Evolutionary conservation across 1,139 yeast species (phyloP).

Genomic region (Taphrina pruni): DNA sequence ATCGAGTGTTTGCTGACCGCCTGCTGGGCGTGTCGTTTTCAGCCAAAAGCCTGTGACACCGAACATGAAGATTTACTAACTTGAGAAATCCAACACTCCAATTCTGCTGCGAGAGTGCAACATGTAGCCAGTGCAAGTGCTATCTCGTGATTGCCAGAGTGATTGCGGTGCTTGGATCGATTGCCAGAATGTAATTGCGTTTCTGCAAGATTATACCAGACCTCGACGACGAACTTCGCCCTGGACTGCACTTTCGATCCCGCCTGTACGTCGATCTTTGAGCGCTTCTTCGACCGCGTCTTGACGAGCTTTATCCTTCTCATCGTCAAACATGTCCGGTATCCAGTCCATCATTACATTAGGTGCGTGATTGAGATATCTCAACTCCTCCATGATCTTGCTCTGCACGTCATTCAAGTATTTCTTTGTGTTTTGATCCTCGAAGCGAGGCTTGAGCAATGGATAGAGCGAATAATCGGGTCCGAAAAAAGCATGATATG

Average conservation of each 20-base stretch:
- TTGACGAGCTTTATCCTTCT: conserved; percentile 58
- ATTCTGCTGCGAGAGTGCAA: too few species aligned
- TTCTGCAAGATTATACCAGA: conserved; percentile 15
- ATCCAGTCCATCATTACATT: conserved; percentile 89
- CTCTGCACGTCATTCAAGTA: conserved; percentile 80
- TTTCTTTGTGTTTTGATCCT: conserved; percentile 83
- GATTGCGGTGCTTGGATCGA: too few species aligned
- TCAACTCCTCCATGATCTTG: conserved; percentile 78
- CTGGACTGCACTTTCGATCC: conserved; percentile 10
- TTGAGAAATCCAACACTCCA: too few species aligned
- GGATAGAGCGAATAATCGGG: conserved; percentile 94
- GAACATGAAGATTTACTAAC: too few species aligned
- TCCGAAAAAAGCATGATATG: conserved; percentile 86
- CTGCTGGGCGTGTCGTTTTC: too few species aligned
- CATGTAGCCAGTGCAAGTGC: too few species aligned
- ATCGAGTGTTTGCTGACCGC: too few species aligned
- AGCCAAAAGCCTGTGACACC: too few species aligned
- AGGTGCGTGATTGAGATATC: conserved; percentile 89
- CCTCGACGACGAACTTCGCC: conserved; percentile 37
- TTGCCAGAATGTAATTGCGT: too few species aligned
- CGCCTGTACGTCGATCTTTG: conserved; percentile 31
- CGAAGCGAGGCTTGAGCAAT: conserved; percentile 82
- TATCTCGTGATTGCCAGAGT: too few species aligned
- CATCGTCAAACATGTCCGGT: conserved; percentile 75
- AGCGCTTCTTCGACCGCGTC: conserved; percentile 54